Evolutionary conservation across 192 early-diverging fungal species (phyloP).

Genomic region (Dimargaris xerosporica): DNA sequence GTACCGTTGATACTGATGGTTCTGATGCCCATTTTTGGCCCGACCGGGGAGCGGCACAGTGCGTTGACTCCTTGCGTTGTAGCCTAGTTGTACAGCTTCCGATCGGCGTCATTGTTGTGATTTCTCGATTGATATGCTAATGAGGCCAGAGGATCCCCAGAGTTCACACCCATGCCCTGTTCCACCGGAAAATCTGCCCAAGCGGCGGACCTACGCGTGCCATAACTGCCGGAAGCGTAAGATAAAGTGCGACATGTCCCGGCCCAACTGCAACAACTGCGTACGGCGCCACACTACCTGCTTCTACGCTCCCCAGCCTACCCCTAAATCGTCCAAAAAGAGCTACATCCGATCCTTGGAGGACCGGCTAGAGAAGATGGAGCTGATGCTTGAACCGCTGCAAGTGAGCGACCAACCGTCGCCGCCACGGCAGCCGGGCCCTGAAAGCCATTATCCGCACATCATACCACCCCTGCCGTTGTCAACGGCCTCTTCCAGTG

Average conservation of each 20-base stretch:
- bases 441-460: not conserved
- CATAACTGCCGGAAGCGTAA: not conserved
- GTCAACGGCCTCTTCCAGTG: too few relatives aligned
- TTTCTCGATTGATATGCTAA: too few relatives aligned
- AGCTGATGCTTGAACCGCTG: conserved; percentile 3
- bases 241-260: not conserved
- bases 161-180: too few relatives aligned
- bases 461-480: too few relatives aligned
- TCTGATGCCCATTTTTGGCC: too few relatives aligned
- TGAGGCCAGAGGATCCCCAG: too few relatives aligned
- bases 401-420: not conserved
- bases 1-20: too few relatives aligned
- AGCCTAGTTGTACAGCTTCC: too few relatives aligned
- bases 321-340: not conserved
- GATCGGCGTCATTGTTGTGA: too few relatives aligned
- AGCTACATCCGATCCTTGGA: not conserved
- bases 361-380: conserved; percentile 1
- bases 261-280: conserved; percentile 3
- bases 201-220: not conserved
- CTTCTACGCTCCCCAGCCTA: not conserved
- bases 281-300: not conserved
- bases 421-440: too few relatives aligned
- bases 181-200: not conserved
- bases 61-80: too few relatives aligned
- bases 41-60: too few relatives aligned